Evolutionary conservation across 2,329 filamentous ascomycete genomes (phyloP), one percentile per base, ranked within the genome.

Genomic region (Plenodomus biglobosus): DNA sequence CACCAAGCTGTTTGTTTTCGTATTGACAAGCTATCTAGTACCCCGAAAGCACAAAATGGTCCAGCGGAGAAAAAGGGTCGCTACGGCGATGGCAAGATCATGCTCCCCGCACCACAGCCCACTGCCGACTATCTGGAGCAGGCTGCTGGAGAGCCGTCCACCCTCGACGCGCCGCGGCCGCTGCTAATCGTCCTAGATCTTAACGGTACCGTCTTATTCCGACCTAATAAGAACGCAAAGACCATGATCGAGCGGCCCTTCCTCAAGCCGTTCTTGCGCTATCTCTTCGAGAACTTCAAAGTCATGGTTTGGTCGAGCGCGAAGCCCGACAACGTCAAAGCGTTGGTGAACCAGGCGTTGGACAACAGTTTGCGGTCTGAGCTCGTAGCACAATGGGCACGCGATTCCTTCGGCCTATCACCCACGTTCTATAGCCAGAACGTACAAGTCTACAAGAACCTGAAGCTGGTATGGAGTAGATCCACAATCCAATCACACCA

Each of bases 221-320:
- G 94, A 4, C 85, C 84, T 8, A 77, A 76, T n/a, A 56, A 46
- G 7, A 56, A 59, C 19, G 57, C 61, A 3, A 79, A 76, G 8
- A 68, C 70, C 36, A 88, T 91, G 66, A 73, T 84, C 37, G 74
- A 80, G 55, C 86, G 94, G 1, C 88, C 88, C 0, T 79, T 85
- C 55, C 80, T 94, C 1, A 62, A 75, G 2, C 58, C 74, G 0
- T 96, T 99, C 70, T 74, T 97, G 3, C 65, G 79, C 21, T 90
- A 91, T 69, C 82, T 92, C 57, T 79, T 95, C 58, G 73, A 81
- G 11, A 85, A 85, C 49, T 92, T 95, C 75, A 77, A 78, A 43
- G 86, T 96, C 22, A 90, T 91, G 74, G 83, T 97, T 48, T 99
- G 92, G 91, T 95, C 92, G 1, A 95, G 90, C 6, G 91, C 92